Evolutionary conservation across 352 stramenopile genomes (phyloP).

Genomic region (Phytophthora melonis): DNA sequence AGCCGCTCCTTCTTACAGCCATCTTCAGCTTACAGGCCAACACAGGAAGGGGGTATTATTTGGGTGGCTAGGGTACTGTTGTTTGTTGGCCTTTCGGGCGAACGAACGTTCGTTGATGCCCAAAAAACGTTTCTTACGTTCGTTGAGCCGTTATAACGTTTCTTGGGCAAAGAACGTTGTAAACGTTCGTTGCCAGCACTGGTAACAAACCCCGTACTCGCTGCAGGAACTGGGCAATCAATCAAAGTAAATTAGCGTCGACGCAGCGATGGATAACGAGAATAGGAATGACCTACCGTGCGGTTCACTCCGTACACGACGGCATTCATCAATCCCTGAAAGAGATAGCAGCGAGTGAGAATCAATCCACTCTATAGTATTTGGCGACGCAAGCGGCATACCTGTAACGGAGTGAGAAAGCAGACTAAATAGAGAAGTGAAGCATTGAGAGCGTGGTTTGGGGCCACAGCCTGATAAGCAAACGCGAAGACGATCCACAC

Average conservation of each 20-base stretch:
- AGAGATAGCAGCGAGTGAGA: conserved; percentile 4
- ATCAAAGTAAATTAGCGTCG: neutral
- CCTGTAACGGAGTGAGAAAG: conserved; percentile 79
- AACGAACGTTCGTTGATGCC: too few relatives aligned
- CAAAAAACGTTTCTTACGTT: too few relatives aligned
- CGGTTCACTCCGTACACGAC: conserved; percentile 70
- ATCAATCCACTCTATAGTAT: neutral
- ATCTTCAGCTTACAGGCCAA: too few relatives aligned
- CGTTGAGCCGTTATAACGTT: too few relatives aligned
- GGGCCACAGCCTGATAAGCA: conserved; percentile 58
- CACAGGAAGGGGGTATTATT: too few relatives aligned
- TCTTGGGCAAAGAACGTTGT: too few relatives aligned
- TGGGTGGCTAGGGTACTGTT: too few relatives aligned
- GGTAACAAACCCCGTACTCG: conserved; percentile 17
- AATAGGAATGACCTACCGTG: conserved; percentile 44
- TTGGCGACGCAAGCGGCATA: conserved; percentile 16
- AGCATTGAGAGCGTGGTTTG: conserved; percentile 53
- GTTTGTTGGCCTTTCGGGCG: too few relatives aligned
- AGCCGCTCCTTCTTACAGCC: too few relatives aligned
- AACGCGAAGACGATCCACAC: conserved; percentile 56
- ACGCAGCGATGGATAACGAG: neutral
- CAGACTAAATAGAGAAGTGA: conserved; percentile 71
- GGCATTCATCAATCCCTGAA: conserved; percentile 69
- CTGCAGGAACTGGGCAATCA: conserved; percentile 25
- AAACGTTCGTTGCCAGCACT: too few relatives aligned